phyloP scores from a whole-genome alignment of 352 stramenopile genomes.

The Achlya hypogyna region DNA sequence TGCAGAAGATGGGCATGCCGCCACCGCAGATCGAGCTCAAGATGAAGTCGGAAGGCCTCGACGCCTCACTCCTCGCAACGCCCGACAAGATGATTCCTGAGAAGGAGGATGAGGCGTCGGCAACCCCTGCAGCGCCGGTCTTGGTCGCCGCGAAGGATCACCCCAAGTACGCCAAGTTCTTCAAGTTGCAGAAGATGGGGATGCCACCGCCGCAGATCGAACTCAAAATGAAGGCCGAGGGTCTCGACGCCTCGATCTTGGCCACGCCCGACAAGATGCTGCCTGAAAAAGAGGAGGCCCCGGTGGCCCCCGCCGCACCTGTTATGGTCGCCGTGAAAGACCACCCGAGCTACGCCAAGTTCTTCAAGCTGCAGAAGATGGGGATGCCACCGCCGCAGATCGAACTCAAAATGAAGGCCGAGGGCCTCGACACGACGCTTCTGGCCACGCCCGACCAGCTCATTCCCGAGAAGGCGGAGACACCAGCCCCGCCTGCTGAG shows the following conservation, averaged over 20 bases:
- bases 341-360: conserved; percentile 74
- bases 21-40: conserved; percentile 59
- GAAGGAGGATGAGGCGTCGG: conserved; percentile 10
- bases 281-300: conserved; percentile 25
- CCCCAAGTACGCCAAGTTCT: conserved; percentile 89
- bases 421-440: conserved; percentile 83
- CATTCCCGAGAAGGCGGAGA: conserved; percentile 35
- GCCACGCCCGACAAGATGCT: conserved; percentile 75
- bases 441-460: conserved; percentile 60
- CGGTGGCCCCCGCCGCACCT: conserved; percentile 27
- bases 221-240: conserved; percentile 88
- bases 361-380: conserved; percentile 95
- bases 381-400: conserved; percentile 88
- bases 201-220: conserved; percentile 89
- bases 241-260: conserved; percentile 82
- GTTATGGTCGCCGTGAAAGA: conserved; percentile 43
- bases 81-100: conserved; percentile 44
- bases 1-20: conserved; percentile 75
- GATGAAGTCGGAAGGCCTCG: conserved; percentile 45
- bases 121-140: background rate
- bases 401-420: conserved; percentile 80
- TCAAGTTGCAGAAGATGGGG: conserved; percentile 92
- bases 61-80: conserved; percentile 39
- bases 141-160: conserved; percentile 44
- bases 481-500: conserved; percentile 30